Evolutionary conservation across 805 yeast species (phyloP).

Genomic region (Cephaloascus albidus): DNA sequence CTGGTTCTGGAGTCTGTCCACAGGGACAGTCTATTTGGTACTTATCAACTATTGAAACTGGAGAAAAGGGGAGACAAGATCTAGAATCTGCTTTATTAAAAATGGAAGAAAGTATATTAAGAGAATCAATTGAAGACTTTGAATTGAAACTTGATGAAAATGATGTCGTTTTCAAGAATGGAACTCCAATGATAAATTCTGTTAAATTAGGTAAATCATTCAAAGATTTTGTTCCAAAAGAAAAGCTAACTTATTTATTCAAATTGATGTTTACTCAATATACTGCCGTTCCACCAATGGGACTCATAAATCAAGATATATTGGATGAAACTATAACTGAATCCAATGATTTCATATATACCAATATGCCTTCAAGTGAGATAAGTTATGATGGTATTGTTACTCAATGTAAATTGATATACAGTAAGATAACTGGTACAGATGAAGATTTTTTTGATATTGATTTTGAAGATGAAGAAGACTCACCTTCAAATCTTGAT

Average conservation of each 20-base stretch:
- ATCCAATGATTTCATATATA: conserved; percentile 19
- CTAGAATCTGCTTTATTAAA: conserved; percentile 72
- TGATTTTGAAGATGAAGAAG: conserved; percentile 89
- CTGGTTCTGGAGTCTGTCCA: conserved; percentile 83
- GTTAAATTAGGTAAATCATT: conserved; percentile 81
- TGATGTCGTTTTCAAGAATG: conserved; percentile 29
- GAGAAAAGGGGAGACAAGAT: conserved; percentile 63
- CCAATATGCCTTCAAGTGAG: conserved; percentile 72
- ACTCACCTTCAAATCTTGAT: conserved; percentile 7
- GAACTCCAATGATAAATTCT: conserved; percentile 65
- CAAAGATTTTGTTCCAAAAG: conserved; percentile 76
- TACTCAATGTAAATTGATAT: conserved; percentile 68
- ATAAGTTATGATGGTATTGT: conserved; percentile 87
- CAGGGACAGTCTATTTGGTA: conserved; percentile 87
- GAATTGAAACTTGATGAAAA: conserved; percentile 43
- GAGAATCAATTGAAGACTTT: conserved; percentile 62
- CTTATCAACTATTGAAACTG: conserved; percentile 66
- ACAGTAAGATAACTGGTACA: conserved; percentile 76
- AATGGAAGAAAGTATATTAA: conserved; percentile 69
- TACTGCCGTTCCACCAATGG: conserved; percentile 47
- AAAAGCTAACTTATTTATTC: conserved; percentile 51
- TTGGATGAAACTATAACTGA: conserved; percentile 18
- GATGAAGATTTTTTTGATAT: conserved; percentile 95
- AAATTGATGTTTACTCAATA: conserved; percentile 55
- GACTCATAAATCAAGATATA: conserved; percentile 33